Evolutionary conservation across 2,329 filamentous ascomycete species (phyloP).

Genomic region (Anthostomella pinea): DNA sequence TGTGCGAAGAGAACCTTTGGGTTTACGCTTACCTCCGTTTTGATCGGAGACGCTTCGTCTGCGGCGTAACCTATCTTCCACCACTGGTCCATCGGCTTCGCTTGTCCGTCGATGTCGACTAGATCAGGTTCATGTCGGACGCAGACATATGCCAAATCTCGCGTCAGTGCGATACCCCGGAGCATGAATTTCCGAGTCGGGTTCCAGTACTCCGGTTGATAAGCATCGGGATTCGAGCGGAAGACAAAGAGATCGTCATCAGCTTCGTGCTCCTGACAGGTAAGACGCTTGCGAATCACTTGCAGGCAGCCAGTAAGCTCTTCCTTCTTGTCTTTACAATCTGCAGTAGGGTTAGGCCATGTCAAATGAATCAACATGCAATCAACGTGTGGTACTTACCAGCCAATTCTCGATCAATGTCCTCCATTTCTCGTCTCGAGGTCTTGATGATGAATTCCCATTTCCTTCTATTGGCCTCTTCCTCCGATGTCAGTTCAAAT

Average conservation of each 20-base stretch:
- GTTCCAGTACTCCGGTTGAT: slow-evolving; percentile 36
- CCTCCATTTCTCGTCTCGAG: slow-evolving; percentile 33
- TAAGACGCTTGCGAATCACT: slow-evolving; percentile 28
- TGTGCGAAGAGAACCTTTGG: not conserved
- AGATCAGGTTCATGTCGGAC: slow-evolving; percentile 40
- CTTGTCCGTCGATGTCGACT: slow-evolving; percentile 39
- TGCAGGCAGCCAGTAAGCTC: slow-evolving; percentile 19
- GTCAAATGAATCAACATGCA: not conserved
- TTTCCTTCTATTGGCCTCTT: slow-evolving; percentile 28
- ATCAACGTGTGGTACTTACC: too few species aligned
- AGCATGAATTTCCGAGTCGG: slow-evolving; percentile 45
- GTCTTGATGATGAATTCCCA: slow-evolving; percentile 34
- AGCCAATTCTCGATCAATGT: slow-evolving; percentile 32
- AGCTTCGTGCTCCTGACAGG: slow-evolving; percentile 30
- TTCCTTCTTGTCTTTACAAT: slow-evolving; percentile 14
- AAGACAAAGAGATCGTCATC: slow-evolving; percentile 29
- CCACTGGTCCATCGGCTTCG: slow-evolving; percentile 47
- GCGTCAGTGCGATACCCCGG: slow-evolving; percentile 48
- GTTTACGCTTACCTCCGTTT: slow-evolving; percentile 43
- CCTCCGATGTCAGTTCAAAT: slow-evolving; percentile 33
- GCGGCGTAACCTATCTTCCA: slow-evolving; percentile 49
- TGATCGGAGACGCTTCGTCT: slow-evolving; percentile 40
- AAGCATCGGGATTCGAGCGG: slow-evolving; percentile 20
- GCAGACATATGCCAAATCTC: slow-evolving; percentile 50
- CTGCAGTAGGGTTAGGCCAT: slow-evolving; percentile 19